Base-by-base conservation (phyloP, 2,329 filamentous ascomycete species). In the Penicillium sp. region DNA sequence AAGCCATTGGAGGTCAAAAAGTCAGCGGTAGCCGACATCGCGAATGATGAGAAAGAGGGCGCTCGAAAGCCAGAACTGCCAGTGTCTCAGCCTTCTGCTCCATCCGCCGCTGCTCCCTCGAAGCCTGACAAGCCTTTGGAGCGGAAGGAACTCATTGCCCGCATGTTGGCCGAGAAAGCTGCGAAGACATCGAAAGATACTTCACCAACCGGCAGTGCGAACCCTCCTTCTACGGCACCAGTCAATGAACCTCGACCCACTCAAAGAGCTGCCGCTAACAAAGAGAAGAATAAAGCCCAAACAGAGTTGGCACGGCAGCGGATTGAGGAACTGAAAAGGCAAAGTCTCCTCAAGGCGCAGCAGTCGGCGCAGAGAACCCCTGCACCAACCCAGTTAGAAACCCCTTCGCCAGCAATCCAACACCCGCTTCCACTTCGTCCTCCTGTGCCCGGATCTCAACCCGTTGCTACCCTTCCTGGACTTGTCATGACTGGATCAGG, bases 291-390 rank as follows among this genome's bases (percentile, higher is more conserved):
- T 28, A 81, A 85, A 63, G 81, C 81, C 14, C 80, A 89, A 56
- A 95, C 88, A 52, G 88, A 88, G 50, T 72, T 90, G 28, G 77
- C 91, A 39, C 83, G 88, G 56, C 81, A 89, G 64, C 89, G 89
- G 58, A 84, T 95, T 63, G 88, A 89, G 52, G 86, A 86, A 18
- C 72, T 93, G 18, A 82, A 83, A 58, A 84, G 81, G 49, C 70
- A 68, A 55, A 68, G 69, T 44, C 59, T 75, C 12, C 67, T 72
- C 58, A 74, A 65, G 59, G 67, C 41, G 51, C 70, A 64, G 58
- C 68, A 62, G 63, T 39, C 40, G 19, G 19, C 25, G 13, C 46
- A 45, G 11, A 27, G 25, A 14, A 38, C 25, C 33, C 47, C 45
- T 35, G 10, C 30, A 19, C 14, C 41, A 4, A 13, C 13, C 1